These are phyloP conservation scores for Candida montana DNA, from an alignment of 805 yeast genomes.

Conservation along the genomic window DNA sequence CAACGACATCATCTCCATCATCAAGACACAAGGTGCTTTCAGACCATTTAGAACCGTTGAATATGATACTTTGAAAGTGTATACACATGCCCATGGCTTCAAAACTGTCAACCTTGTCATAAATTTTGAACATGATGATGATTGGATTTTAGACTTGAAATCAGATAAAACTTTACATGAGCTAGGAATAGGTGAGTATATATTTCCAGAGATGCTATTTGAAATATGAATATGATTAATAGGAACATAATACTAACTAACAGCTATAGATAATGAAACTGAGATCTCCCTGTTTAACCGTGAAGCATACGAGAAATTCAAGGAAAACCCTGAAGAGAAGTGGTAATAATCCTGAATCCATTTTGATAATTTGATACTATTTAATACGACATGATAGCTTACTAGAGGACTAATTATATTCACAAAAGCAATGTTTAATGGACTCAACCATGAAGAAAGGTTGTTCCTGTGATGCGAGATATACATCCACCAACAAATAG, in stretches of 20 bases:
- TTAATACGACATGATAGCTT: too few species aligned
- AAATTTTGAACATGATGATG: conserved; percentile 79
- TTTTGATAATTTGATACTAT: too few species aligned
- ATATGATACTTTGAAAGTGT: conserved; percentile 75
- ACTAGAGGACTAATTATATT: too few species aligned
- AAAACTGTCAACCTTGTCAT: conserved; percentile 90
- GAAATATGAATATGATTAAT: too few species aligned
- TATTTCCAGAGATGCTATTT: too few species aligned
- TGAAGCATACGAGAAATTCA: conserved; percentile 60
- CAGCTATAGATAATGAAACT: conserved; percentile 72
- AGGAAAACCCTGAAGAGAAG: conserved; percentile 81
- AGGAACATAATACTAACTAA: conserved; percentile 22
- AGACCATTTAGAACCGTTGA: conserved; percentile 78
- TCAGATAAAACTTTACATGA: conserved; percentile 32
- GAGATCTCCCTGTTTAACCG: conserved; percentile 79
- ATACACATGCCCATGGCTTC: conserved; percentile 92
- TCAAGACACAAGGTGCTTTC: conserved; percentile 56
- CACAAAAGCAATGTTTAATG: too few species aligned
- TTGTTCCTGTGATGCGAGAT: too few species aligned
- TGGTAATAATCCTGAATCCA: too few species aligned
- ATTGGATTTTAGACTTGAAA: conserved; percentile 52
- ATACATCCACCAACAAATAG: too few species aligned
- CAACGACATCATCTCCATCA: conserved; percentile 40
- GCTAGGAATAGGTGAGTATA: conserved; percentile 32
- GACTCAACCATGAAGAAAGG: too few species aligned